A percentile compares a stretch with the other conserved stretches of the same genome.
Evolutionary conservation across 2,329 filamentous ascomycete species (phyloP).

Genomic region (Trichoderma polysporum): DNA sequence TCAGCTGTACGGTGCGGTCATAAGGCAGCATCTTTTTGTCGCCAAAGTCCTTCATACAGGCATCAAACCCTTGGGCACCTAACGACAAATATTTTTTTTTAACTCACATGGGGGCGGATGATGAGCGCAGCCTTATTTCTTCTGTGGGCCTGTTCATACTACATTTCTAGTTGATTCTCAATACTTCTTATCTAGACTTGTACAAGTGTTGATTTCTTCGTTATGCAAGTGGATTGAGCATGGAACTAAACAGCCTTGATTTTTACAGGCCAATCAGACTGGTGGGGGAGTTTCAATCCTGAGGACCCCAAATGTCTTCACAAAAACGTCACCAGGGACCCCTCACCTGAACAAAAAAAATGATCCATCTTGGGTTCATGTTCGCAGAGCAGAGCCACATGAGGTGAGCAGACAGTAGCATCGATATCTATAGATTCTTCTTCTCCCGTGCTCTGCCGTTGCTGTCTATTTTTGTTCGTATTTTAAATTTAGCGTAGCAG

Average conservation of each 20-base stretch:
- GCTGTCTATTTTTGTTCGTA: not conserved
- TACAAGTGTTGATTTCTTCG: not conserved
- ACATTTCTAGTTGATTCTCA: not conserved
- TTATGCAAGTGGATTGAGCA: not conserved
- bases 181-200: not conserved
- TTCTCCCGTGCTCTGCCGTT: not conserved
- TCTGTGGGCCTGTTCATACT: not conserved
- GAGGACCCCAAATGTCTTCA: not conserved
- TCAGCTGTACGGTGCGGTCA: not conserved
- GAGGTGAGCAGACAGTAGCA: not conserved
- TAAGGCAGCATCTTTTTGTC: not conserved
- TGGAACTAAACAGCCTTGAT: not conserved
- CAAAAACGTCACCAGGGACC: constrained; percentile 12
- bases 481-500: not conserved
- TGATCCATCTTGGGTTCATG: not conserved
- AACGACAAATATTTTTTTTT: not conserved
- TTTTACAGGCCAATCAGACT: not conserved
- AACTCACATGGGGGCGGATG: not conserved
- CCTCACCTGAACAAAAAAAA: constrained; percentile 17
- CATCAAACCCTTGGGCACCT: not conserved
- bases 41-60: not conserved
- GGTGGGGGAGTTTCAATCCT: not conserved
- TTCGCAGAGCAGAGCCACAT: constrained; percentile 6
- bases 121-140: not conserved
- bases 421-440: not conserved